Evolutionary conservation across 352 stramenopile species (phyloP).

Genomic region (Saprolegnia parasitica): DNA sequence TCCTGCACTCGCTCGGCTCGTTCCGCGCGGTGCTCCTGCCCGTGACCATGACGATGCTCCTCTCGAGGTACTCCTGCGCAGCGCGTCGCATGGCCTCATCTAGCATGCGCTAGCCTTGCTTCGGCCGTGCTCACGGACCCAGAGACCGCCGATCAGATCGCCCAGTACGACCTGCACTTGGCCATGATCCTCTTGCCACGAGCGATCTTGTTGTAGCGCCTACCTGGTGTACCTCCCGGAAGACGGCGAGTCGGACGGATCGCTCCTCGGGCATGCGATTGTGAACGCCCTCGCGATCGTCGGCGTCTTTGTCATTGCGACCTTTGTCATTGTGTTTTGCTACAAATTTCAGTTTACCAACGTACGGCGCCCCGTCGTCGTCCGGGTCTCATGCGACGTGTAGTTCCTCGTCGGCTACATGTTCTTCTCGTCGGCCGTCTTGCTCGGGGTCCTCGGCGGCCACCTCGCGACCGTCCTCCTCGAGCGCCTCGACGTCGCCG

Average conservation of each 20-base stretch:
- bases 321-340: conserved; percentile 87
- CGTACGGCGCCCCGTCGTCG: conserved; percentile 34
- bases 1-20: conserved; percentile 79
- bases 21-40: conserved; percentile 81
- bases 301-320: conserved; percentile 83
- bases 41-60: conserved; percentile 73
- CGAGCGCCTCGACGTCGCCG: conserved; percentile 49
- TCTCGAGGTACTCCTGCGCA: conserved; percentile 50
- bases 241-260: conserved; percentile 53
- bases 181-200: neutral
- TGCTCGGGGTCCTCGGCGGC: conserved; percentile 79
- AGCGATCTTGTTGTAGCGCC: conserved; percentile 40
- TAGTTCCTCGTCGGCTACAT: conserved; percentile 84
- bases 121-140: conserved; percentile 76
- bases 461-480: conserved; percentile 77
- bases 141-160: conserved; percentile 59
- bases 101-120: conserved; percentile 45
- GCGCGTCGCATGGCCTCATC: neutral
- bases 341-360: conserved; percentile 89
- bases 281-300: conserved; percentile 89
- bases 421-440: conserved; percentile 85
- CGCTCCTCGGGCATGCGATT: conserved; percentile 67
- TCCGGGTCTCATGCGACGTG: conserved; percentile 17
- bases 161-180: conserved; percentile 43
- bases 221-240: conserved; percentile 77